Conservation (phyloP, 1,284 basidiomycete genomes). For the Sporisorium graminicola region DNA sequence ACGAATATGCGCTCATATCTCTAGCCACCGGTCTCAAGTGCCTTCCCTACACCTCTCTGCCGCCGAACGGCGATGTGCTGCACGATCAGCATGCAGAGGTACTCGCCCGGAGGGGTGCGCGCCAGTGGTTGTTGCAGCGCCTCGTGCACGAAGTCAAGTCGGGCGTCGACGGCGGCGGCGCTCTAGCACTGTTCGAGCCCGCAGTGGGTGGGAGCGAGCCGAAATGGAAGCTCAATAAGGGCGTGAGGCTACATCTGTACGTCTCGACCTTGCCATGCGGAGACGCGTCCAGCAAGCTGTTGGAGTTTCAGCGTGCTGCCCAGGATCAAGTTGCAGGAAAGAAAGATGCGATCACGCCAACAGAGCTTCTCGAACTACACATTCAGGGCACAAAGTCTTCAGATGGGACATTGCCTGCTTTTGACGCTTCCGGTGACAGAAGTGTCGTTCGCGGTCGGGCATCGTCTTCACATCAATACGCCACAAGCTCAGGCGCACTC, state of each 20-base stretch:
- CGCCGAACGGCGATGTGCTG: slow-evolving; percentile 81
- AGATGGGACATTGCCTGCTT: not conserved
- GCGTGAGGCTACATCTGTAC: slow-evolving; percentile 78
- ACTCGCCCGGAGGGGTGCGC: slow-evolving; percentile 81
- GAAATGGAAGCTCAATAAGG: slow-evolving; percentile 74
- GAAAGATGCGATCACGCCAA: not conserved
- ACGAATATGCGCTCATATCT: slow-evolving; percentile 72
- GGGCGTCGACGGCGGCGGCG: not conserved
- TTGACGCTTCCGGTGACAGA: not conserved
- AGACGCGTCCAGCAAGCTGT: slow-evolving; percentile 29
- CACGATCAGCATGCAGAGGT: slow-evolving; percentile 94
- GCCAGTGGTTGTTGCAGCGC: slow-evolving; percentile 85
- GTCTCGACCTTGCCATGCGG: slow-evolving; percentile 87
- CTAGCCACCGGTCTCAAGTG: slow-evolving; percentile 89
- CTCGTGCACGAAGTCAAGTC: slow-evolving; percentile 69
- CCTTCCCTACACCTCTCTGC: slow-evolving; percentile 78
- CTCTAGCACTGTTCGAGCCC: slow-evolving; percentile 13
- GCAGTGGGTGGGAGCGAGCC: not conserved
- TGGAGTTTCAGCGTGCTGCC: slow-evolving; percentile 40
- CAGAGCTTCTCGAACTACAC: slow-evolving; percentile 16
- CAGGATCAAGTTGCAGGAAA: slow-evolving; percentile 24
- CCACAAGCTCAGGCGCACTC: slow-evolving; percentile 5
- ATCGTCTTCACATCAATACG: slow-evolving; percentile 2
- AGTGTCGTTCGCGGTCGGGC: slow-evolving; percentile 28
- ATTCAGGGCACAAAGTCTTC: not conserved